These are phyloP conservation scores for Abrus pulchellus DNA, from an alignment of 306 rosid genomes.

Conservation along the genomic window DNA sequence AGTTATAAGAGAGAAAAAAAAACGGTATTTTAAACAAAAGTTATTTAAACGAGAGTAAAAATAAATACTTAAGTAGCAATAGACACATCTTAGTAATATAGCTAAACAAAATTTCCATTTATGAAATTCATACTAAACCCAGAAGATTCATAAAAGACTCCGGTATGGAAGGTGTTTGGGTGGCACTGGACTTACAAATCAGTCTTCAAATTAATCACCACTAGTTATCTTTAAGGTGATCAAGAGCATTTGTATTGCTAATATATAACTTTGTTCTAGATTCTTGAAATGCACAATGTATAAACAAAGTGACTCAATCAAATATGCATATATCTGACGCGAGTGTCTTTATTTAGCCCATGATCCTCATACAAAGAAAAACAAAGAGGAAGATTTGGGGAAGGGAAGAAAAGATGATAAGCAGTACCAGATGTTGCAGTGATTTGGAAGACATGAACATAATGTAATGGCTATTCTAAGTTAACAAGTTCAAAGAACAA, in stretches of 20 bases:
- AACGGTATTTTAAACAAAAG: too few species aligned
- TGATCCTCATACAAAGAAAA: background rate
- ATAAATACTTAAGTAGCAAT: too few species aligned
- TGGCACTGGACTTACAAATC: background rate
- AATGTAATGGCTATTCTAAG: background rate
- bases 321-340: background rate
- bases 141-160: slow-evolving; percentile 7
- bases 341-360: background rate
- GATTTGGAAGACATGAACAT: slow-evolving; percentile 13
- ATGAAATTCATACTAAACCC: slow-evolving; percentile 19
- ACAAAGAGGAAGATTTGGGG: background rate
- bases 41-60: too few species aligned
- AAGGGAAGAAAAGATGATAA: background rate
- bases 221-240: slow-evolving; percentile 2
- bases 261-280: background rate
- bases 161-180: background rate
- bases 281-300: slow-evolving; percentile 24
- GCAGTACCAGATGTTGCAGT: background rate
- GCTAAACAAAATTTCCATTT: slow-evolving; percentile 16
- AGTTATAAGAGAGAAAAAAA: too few species aligned
- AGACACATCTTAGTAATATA: background rate
- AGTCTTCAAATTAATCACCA: slow-evolving; percentile 29
- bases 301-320: background rate
- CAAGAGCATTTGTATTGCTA: background rate
- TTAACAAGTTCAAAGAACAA: slow-evolving; percentile 18